A percentile compares a stretch with the other conserved stretches of the same genome.
Conservation (phyloP, 2,329 filamentous ascomycete species). For the Chaetomium sp. region DNA sequence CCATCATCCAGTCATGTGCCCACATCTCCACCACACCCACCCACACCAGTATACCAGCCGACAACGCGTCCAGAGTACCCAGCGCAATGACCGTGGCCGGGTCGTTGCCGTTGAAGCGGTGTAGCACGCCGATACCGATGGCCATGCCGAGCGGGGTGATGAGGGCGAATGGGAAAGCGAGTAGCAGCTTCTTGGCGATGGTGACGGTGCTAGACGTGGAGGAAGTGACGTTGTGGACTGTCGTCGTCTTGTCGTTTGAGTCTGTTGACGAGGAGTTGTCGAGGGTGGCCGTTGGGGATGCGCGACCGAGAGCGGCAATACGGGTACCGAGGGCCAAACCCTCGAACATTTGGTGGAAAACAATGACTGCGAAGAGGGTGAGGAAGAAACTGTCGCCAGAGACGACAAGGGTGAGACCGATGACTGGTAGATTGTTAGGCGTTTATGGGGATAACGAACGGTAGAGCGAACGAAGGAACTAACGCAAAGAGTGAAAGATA, state of each 20-base stretch:
- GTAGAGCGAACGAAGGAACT: slow-evolving; percentile 23
- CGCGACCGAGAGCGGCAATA: slow-evolving; percentile 52
- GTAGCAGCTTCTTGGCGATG: slow-evolving; percentile 46
- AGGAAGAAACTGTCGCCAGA: slow-evolving; percentile 50
- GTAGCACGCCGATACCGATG: slow-evolving; percentile 66
- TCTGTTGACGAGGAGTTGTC: background rate
- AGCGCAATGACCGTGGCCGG: slow-evolving; percentile 62
- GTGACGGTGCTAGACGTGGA: background rate
- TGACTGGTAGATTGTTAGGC: slow-evolving; percentile 36
- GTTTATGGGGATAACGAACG: background rate
- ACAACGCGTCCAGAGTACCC: slow-evolving; percentile 66
- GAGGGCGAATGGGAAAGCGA: slow-evolving; percentile 59
- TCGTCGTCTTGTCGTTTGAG: slow-evolving; percentile 4
- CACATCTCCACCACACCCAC: slow-evolving; percentile 76
- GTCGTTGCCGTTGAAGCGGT: slow-evolving; percentile 68
- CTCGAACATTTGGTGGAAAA: slow-evolving; percentile 76
- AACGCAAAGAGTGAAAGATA: slow-evolving; percentile 66
- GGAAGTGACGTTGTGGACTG: slow-evolving; percentile 8
- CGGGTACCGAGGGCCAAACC: slow-evolving; percentile 66
- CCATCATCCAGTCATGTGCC: slow-evolving; percentile 64
- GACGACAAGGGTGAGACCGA: slow-evolving; percentile 60
- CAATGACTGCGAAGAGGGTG: slow-evolving; percentile 58
- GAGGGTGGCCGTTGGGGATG: slow-evolving; percentile 54
- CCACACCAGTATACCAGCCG: slow-evolving; percentile 72
- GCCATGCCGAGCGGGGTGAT: slow-evolving; percentile 75